A percentile compares a stretch with the other conserved stretches of the same genome.
These are phyloP conservation scores for Fusarium tuaranense DNA, from an alignment of 2,329 filamentous ascomycete genomes.

Conservation along the genomic window DNA sequence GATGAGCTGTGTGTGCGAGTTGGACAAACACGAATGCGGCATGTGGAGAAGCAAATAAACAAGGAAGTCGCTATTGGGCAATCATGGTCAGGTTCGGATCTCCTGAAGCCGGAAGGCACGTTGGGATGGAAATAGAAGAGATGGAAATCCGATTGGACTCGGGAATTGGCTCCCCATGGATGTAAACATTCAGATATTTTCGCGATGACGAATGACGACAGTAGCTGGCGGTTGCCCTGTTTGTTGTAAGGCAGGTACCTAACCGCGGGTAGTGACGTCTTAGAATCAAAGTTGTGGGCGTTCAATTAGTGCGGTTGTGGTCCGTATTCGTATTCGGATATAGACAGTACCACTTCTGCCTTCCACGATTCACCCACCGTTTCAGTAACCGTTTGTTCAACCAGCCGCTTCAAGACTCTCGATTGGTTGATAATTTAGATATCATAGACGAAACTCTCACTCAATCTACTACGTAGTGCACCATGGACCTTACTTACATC, in stretches of 20 bases:
- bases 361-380: not conserved
- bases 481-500: not conserved
- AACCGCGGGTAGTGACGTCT: constrained; percentile 27
- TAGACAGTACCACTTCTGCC: not conserved
- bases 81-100: constrained; percentile 17
- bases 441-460: not conserved
- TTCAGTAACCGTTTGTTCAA: not conserved
- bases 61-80: not conserved
- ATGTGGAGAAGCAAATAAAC: constrained; percentile 33
- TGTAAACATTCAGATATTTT: constrained; percentile 1
- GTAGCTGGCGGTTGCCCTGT: not conserved
- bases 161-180: not conserved
- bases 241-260: not conserved
- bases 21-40: constrained; percentile 39
- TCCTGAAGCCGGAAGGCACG: not conserved
- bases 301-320: not conserved
- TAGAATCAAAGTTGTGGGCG: constrained; percentile 19
- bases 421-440: not conserved
- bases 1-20: constrained; percentile 29
- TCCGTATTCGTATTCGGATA: constrained; percentile 42
- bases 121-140: not conserved
- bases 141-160: not conserved
- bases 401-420: not conserved
- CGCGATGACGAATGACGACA: constrained; percentile 5
- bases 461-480: not conserved